These are phyloP conservation scores for Parastagonospora avenae DNA, from an alignment of 2,329 filamentous ascomycete genomes.

Conservation along the genomic window DNA sequence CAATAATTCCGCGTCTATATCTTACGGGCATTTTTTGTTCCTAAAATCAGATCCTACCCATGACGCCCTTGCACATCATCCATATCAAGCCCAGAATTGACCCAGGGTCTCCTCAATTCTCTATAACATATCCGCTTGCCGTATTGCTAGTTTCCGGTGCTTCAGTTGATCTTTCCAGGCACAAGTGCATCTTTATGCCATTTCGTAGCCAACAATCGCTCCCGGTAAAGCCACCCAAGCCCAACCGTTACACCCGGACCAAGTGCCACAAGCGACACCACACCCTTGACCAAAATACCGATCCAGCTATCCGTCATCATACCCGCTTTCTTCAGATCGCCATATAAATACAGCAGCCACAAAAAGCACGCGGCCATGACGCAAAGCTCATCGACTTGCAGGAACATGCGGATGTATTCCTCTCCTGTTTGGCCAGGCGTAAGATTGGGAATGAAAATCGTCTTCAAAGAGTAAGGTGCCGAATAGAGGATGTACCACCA, in stretches of 20 bases:
- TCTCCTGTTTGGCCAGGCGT: constrained; percentile 4
- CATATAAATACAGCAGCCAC: constrained; percentile 18
- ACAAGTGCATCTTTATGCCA: constrained; percentile 18
- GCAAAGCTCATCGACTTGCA: constrained; percentile 19
- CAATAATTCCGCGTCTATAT: too few relatives aligned
- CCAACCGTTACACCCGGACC: constrained; percentile 15
- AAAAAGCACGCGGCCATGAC: constrained; percentile 6
- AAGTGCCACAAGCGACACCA: constrained; percentile 1
- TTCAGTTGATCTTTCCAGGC: constrained; percentile 8
- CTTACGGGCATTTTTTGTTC: too few relatives aligned
- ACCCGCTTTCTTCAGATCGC: constrained; percentile 15
- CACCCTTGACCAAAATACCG: constrained; percentile 9
- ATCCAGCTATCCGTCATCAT: constrained; percentile 16
- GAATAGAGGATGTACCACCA: constrained; percentile 19
- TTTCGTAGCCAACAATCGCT: constrained; percentile 12
- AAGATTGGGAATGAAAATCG: constrained; percentile 13
- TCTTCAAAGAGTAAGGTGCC: constrained; percentile 7
- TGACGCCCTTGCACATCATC: too few relatives aligned
- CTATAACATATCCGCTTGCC: too few relatives aligned
- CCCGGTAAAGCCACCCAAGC: constrained; percentile 18
- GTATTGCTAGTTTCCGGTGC: too few relatives aligned
- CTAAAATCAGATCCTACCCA: too few relatives aligned
- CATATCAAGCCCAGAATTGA: too few relatives aligned
- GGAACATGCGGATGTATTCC: constrained; percentile 14
- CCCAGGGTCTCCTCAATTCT: too few relatives aligned